Conservation (phyloP, 2,329 filamentous ascomycete genomes). For the Rhinocladiella mackenziei region DNA sequence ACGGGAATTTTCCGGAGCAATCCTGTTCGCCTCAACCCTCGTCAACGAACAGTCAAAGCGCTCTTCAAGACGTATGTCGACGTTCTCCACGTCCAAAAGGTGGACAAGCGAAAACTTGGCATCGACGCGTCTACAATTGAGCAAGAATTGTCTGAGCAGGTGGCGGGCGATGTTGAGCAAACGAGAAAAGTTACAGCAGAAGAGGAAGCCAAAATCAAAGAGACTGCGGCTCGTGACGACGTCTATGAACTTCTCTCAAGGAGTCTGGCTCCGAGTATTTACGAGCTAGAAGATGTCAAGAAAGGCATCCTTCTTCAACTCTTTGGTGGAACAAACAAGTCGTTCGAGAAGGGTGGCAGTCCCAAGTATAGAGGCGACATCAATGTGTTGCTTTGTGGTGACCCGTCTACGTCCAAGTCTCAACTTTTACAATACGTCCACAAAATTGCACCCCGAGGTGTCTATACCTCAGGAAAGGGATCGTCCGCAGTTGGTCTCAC, state of each 20-base stretch:
- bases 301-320: conserved; percentile 95
- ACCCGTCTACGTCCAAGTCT: conserved; percentile 94
- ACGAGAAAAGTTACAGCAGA: conserved; percentile 77
- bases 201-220: conserved; percentile 83
- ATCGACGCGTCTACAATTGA: conserved; percentile 86
- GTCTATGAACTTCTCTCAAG: conserved; percentile 89
- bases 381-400: conserved; percentile 93
- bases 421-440: conserved; percentile 92
- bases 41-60: conserved; percentile 86
- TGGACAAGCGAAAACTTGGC: conserved; percentile 90
- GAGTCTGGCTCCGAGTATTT: conserved; percentile 89
- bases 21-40: conserved; percentile 87
- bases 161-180: conserved; percentile 71
- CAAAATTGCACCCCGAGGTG: conserved; percentile 88
- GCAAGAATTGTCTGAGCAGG: conserved; percentile 70
- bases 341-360: conserved; percentile 91
- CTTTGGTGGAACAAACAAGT: conserved; percentile 97
- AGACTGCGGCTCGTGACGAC: conserved; percentile 72
- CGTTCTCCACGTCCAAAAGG: conserved; percentile 91
- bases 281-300: conserved; percentile 98
- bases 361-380: conserved; percentile 96
- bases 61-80: conserved; percentile 98
- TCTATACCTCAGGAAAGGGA: conserved; percentile 73
- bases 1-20: conserved; percentile 97
- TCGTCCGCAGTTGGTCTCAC: conserved; percentile 73